Evolutionary conservation across 768 basidiomycete genomes (phyloP).

Genomic region (Lactarius sanguifluus): DNA sequence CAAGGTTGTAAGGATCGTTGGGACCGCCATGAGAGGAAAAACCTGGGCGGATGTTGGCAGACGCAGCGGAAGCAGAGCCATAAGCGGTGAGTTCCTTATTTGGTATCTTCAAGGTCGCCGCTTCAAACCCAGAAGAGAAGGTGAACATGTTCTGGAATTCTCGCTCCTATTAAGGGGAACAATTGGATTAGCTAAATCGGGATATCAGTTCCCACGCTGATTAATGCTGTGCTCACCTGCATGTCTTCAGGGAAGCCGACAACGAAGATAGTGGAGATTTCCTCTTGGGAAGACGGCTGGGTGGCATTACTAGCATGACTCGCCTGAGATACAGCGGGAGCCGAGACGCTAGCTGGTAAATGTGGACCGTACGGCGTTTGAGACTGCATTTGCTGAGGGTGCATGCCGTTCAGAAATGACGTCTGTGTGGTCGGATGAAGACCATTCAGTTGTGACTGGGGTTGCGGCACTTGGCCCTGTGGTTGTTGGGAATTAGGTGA

Average conservation of each 20-base stretch:
- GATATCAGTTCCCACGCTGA: conserved; percentile 17
- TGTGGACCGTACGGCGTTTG: conserved; percentile 79
- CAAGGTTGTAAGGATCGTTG: conserved; percentile 82
- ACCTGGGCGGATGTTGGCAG: conserved; percentile 28
- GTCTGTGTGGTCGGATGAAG: conserved; percentile 36
- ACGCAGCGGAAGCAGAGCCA: conserved; percentile 38
- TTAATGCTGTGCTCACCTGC: conserved; percentile 58
- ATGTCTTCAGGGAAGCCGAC: conserved; percentile 99
- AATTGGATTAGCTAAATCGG: conserved; percentile 25
- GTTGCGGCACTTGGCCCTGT: conserved; percentile 37
- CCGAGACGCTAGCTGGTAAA: conserved; percentile 46
- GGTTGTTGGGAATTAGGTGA: conserved; percentile 40
- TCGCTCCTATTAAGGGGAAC: conserved; percentile 65
- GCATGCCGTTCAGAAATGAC: conserved; percentile 43
- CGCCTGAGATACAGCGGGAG: conserved; percentile 29
- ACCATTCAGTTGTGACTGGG: conserved; percentile 36
- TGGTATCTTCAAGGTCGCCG: conserved; percentile 96
- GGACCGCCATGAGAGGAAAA: conserved; percentile 46
- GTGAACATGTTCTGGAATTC: conserved; percentile 99
- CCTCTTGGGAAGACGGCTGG: conserved; percentile 55
- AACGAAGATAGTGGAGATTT: conserved; percentile 96
- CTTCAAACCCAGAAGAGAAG: conserved; percentile 93
- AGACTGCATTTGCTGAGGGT: conserved; percentile 47
- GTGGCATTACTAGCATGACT: conserved; percentile 35
- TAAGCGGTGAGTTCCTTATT: conserved; percentile 87